Conservation (phyloP, 225 moss, liverwort and hornwort species). For the Marchantia paleacea region DNA sequence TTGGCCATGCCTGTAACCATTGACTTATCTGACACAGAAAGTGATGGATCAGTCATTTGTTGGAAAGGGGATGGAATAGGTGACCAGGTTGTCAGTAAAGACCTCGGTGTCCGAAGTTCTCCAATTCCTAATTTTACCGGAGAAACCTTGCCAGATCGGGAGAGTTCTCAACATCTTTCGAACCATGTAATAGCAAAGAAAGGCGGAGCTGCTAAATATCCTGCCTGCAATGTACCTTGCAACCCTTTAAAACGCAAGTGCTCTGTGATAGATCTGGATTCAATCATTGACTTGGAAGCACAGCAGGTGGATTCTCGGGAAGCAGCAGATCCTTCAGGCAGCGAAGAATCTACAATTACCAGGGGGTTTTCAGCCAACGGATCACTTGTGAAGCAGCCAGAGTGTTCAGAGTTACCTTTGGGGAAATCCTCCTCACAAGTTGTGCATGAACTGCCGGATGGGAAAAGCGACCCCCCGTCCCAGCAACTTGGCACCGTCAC, state of each 20-base stretch:
- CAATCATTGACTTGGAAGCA: constrained; percentile 3
- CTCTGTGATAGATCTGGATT: constrained; percentile 7
- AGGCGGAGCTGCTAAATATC: not conserved
- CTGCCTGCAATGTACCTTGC: not conserved
- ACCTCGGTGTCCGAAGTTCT: not conserved
- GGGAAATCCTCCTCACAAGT: not conserved
- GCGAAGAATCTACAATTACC: not conserved
- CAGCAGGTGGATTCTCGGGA: not conserved
- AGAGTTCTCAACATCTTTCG: not conserved
- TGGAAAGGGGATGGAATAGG: not conserved
- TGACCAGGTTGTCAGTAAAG: no score
- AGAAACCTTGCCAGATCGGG: not conserved
- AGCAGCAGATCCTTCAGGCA: not conserved
- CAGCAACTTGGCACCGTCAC: not conserved
- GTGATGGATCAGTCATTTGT: not conserved
- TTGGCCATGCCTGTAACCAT: not conserved
- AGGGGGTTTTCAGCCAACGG: not conserved
- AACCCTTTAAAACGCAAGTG: constrained; percentile 7
- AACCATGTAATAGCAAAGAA: not conserved
- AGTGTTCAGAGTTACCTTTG: not conserved
- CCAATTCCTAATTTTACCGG: not conserved
- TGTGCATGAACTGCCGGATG: not conserved
- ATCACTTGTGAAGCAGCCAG: not conserved
- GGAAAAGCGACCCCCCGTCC: not conserved
- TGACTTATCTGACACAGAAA: constrained; percentile 3